A percentile compares a stretch with the other conserved stretches of the same genome.
Evolutionary conservation across 2,329 filamentous ascomycete genomes (phyloP).

Genomic region (Aspergillus fijiensis): DNA sequence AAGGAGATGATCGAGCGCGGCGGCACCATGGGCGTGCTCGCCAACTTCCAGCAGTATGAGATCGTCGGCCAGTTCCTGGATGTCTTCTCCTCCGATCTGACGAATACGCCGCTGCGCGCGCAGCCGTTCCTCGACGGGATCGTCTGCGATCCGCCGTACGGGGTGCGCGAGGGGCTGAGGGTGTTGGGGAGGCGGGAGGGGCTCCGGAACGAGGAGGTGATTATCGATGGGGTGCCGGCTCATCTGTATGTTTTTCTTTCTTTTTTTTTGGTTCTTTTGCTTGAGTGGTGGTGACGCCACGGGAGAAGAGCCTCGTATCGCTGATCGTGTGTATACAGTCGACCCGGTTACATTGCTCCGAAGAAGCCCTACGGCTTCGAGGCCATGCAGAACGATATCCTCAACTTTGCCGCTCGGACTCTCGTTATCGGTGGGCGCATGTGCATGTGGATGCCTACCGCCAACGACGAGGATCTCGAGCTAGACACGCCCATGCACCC

Average conservation of each 20-base stretch:
- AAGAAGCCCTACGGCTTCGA: constrained; percentile 91
- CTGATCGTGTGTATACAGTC: constrained; percentile 36
- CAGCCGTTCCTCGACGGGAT: constrained; percentile 77
- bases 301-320: neutral
- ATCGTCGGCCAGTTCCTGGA: constrained; percentile 67
- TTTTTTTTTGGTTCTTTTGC: neutral
- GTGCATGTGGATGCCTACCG: constrained; percentile 96
- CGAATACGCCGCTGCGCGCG: constrained; percentile 72
- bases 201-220: constrained; percentile 52
- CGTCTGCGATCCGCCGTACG: constrained; percentile 93
- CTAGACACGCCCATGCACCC: constrained; percentile 76
- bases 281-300: neutral
- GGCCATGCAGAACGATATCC: constrained; percentile 84
- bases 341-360: constrained; percentile 73
- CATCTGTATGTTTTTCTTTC: constrained; percentile 57
- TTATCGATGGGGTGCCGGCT: constrained; percentile 68
- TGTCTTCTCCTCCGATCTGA: constrained; percentile 81
- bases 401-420: constrained; percentile 74
- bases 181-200: constrained; percentile 76
- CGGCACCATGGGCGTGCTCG: constrained; percentile 47
- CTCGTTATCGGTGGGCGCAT: constrained; percentile 77
- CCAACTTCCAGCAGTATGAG: constrained; percentile 84
- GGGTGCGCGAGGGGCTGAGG: constrained; percentile 85
- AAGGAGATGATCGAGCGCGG: constrained; percentile 50
- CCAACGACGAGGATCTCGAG: constrained; percentile 74